phyloP scores from a whole-genome alignment of 1,284 basidiomycete genomes.

The Mycena sp. region DNA sequence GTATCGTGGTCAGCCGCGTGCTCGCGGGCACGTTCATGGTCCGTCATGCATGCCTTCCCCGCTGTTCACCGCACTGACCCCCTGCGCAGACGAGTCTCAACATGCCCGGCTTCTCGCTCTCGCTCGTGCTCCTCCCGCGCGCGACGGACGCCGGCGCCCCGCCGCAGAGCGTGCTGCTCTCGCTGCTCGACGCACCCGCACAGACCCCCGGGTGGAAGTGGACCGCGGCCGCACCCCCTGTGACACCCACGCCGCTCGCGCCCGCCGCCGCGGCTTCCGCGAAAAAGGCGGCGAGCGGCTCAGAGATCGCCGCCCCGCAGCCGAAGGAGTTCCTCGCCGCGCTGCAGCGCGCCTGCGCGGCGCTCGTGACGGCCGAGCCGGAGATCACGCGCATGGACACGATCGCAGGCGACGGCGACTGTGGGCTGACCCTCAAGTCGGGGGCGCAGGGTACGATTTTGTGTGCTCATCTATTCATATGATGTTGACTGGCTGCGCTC shows the following conservation, averaged over 20 bases:
- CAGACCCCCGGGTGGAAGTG: conserved; percentile 88
- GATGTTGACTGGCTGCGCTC: no score
- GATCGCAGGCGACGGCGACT: conserved; percentile 75
- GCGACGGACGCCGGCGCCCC: conserved; percentile 47
- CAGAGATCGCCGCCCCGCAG: conserved; percentile 52
- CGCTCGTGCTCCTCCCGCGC: conserved; percentile 82
- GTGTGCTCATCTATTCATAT: no score
- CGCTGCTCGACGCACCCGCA: conserved; percentile 80
- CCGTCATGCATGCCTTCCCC: conserved; percentile 28
- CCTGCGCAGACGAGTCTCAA: conserved; percentile 82
- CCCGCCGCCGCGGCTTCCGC: conserved; percentile 8
- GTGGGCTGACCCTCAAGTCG: conserved; percentile 85
- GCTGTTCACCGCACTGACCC: neutral
- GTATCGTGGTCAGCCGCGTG: conserved; percentile 70
- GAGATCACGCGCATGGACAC: conserved; percentile 92
- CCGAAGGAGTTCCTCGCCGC: conserved; percentile 61
- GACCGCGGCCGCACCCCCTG: conserved; percentile 57
- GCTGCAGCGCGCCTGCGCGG: conserved; percentile 73
- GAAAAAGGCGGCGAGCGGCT: neutral
- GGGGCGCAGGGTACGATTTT: conserved; percentile 46
- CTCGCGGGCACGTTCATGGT: conserved; percentile 89
- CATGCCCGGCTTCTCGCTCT: conserved; percentile 95
- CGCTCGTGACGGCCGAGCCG: conserved; percentile 81
- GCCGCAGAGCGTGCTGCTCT: conserved; percentile 65
- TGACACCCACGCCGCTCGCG: conserved; percentile 31